Evolutionary conservation across 2,329 filamentous ascomycete species (phyloP), one percentile per base, ranked within the genome.

Genomic region (Fusarium transvaalense): DNA sequence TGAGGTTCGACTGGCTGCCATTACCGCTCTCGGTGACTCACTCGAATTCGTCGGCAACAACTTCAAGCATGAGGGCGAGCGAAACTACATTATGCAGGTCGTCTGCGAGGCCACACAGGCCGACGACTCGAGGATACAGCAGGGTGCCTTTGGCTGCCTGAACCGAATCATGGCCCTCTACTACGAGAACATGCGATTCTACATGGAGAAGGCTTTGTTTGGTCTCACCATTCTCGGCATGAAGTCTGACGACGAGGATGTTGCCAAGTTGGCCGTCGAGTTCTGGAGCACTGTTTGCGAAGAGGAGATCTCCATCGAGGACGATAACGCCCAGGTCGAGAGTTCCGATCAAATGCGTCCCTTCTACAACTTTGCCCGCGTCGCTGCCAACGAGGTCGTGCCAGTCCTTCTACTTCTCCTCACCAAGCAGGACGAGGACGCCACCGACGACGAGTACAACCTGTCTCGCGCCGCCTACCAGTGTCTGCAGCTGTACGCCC

Each of bases 281-380:
- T 99, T 99, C 84, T 99, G 96, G 96, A 98, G 95, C 85, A 97
- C 96, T n/a, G 96, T 99, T 48, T 99, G 96, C 80, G 96, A 99
- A 80, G 96, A 99, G 82, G 96, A 99, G 81, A 95, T 97, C 74
- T 91, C 91, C 69, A 98, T 99, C 75, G 96, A 99, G 78, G 96
- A 99, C 77, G 96, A 99, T 81, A 99, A 99, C 79, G 87, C 89
- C 29, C 76, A 86, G 78, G 82, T 86, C 61, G 93, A 97, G 75
- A 93, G 89, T 76, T 89, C 91, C 19, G 90, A 93, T 58, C 92
- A 97, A 81, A 88, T 95, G 82, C 90, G 96, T 61, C 92, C 93
- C 15, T 97, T 96, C 82, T 97, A 96, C 85, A 97, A 97, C 84
- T 99, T 99, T 79, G 93, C 93, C 63, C 90, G 93, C 64, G 92